Percentiles rank a stretch among this genome's conserved stretches.
phyloP scores from a whole-genome alignment of 192 early-diverging fungal species.

The Diversispora eburnea region DNA sequence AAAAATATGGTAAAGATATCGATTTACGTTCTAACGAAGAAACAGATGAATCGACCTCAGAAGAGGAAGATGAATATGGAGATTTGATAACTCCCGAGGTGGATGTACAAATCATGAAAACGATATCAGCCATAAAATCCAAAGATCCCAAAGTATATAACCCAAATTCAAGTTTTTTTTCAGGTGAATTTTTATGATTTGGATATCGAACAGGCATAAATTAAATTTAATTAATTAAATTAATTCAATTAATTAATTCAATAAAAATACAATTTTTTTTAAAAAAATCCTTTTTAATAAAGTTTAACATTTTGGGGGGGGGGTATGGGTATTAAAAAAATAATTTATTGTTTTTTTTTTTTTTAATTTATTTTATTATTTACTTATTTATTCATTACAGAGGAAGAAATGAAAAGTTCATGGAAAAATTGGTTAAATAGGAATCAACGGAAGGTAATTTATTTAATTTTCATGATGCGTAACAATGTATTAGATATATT shows the following conservation, averaged over 20 bases:
- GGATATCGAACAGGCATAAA: constrained; percentile 22
- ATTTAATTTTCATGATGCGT: neutral
- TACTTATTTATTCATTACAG: constrained; percentile 18
- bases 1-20: constrained; percentile 57
- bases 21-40: constrained; percentile 39
- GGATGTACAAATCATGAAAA: constrained; percentile 91
- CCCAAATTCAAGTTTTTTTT: constrained; percentile 69
- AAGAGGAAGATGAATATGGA: constrained; percentile 76
- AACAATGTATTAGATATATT: too few species aligned
- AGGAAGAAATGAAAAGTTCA: constrained; percentile 58
- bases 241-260: too few species aligned
- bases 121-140: constrained; percentile 73
- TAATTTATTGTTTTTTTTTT: neutral
- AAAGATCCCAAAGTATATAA: constrained; percentile 85
- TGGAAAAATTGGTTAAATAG: constrained; percentile 65
- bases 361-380: neutral
- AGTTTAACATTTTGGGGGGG: too few species aligned
- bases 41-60: constrained; percentile 55
- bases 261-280: too few species aligned
- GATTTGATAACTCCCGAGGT: constrained; percentile 83
- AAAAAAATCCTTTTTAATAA: too few species aligned
- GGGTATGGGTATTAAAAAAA: neutral
- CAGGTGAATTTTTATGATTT: constrained; percentile 21
- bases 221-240: too few species aligned
- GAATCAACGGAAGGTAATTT: constrained; percentile 43